Conservation (phyloP, 2,329 filamentous ascomycete genomes). For the Ophiosphaerella korrae region DNA sequence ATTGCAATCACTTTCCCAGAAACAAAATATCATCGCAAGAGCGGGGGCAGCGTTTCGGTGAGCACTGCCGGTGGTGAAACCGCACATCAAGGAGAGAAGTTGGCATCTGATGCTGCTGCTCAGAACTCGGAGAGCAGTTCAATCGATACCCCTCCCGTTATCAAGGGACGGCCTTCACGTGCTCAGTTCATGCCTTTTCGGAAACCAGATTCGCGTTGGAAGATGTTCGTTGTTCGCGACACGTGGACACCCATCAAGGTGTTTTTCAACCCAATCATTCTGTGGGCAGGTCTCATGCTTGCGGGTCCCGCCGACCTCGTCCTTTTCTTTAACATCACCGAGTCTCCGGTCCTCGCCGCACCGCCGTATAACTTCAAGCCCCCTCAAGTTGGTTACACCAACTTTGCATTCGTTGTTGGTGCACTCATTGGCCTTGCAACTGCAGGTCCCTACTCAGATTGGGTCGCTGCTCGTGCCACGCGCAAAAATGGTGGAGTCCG, state of each 20-base stretch:
- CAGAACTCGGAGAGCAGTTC: slow-evolving; percentile 31
- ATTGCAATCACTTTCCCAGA: slow-evolving; percentile 51
- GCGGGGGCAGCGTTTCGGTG: background rate
- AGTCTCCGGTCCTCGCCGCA: slow-evolving; percentile 53
- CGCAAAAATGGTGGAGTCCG: slow-evolving; percentile 59
- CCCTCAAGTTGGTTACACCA: slow-evolving; percentile 55
- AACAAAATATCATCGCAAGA: slow-evolving; percentile 48
- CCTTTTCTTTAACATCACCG: slow-evolving; percentile 58
- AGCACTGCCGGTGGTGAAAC: background rate
- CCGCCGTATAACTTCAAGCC: slow-evolving; percentile 55
- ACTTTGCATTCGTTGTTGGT: slow-evolving; percentile 55
- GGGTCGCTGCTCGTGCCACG: slow-evolving; percentile 61
- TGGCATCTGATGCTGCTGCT: slow-evolving; percentile 17
- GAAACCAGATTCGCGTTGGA: slow-evolving; percentile 48
- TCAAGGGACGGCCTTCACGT: slow-evolving; percentile 47
- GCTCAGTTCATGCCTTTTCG: slow-evolving; percentile 47
- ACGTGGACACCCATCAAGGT: slow-evolving; percentile 48
- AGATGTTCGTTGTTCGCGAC: slow-evolving; percentile 49
- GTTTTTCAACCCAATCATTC: slow-evolving; percentile 54
- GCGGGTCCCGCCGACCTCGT: slow-evolving; percentile 49
- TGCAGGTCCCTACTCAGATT: slow-evolving; percentile 62
- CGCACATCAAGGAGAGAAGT: slow-evolving; percentile 34
- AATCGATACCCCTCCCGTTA: slow-evolving; percentile 18
- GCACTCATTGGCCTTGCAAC: slow-evolving; percentile 60
- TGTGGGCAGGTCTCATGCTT: slow-evolving; percentile 43